Evolutionary conservation across 1,284 basidiomycete genomes (phyloP).

Genomic region (Ceratobasidium papillatum): DNA sequence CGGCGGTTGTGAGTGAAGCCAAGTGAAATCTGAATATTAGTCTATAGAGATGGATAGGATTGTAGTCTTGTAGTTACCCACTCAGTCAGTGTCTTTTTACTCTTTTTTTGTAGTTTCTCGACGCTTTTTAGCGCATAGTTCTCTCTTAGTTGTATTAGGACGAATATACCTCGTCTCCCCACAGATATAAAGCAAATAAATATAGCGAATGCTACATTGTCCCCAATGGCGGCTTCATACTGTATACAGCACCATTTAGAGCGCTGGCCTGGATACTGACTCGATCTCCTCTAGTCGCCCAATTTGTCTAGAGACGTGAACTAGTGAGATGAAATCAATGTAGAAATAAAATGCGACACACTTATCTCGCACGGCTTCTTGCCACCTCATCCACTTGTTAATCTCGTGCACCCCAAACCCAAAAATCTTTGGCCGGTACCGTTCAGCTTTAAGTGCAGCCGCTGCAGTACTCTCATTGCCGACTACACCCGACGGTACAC

Average conservation of each 20-base stretch:
- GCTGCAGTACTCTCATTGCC: conserved; percentile 75
- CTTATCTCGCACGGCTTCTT: conserved; percentile 87
- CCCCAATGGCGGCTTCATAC: background rate
- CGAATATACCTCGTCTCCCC: conserved; percentile 16
- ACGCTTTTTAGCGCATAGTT: conserved; percentile 16
- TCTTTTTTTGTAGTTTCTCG: conserved; percentile 8
- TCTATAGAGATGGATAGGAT: conserved; percentile 19
- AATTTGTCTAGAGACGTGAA: conserved; percentile 43
- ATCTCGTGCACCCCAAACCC: conserved; percentile 94
- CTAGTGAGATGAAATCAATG: background rate
- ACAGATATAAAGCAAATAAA: conserved; percentile 37
- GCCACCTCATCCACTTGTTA: conserved; percentile 93
- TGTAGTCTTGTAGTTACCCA: background rate
- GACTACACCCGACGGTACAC: conserved; percentile 60
- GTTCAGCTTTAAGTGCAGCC: conserved; percentile 85
- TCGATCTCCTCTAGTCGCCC: conserved; percentile 42
- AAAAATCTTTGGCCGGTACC: conserved; percentile 90
- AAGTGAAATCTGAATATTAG: conserved; percentile 8
- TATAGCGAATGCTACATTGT: conserved; percentile 37
- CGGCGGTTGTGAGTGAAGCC: conserved; percentile 15
- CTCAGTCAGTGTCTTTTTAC: conserved; percentile 11
- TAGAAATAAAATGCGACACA: conserved; percentile 52
- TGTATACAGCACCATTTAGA: background rate
- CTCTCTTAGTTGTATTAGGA: conserved; percentile 32
- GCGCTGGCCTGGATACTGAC: conserved; percentile 35